Conservation (phyloP, 495 filamentous ascomycete genomes). For the Xylaria palmicola region DNA sequence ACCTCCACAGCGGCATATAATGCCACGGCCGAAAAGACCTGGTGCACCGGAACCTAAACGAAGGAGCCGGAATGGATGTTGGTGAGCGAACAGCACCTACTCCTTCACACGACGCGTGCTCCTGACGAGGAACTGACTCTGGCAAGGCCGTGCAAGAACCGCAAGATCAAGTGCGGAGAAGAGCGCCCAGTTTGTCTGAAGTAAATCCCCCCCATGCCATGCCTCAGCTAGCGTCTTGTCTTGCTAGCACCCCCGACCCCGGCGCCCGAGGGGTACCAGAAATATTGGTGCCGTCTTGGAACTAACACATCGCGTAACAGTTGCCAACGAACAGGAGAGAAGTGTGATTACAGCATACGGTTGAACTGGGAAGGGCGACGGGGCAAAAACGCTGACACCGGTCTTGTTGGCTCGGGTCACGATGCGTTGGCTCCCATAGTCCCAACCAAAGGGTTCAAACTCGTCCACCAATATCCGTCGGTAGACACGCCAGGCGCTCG, state of each 20-base stretch:
- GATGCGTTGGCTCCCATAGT: conserved; percentile 41
- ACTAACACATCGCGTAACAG: conserved; percentile 25
- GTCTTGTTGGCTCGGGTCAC: conserved; percentile 31
- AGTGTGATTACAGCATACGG: conserved; percentile 82
- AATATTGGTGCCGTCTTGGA: not conserved
- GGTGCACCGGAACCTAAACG: conserved; percentile 67
- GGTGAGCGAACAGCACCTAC: conserved; percentile 54
- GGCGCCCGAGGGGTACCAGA: not conserved
- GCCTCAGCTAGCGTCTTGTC: not conserved
- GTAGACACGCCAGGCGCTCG: conserved; percentile 39
- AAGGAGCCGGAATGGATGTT: conserved; percentile 81
- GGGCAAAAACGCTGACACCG: conserved; percentile 45
- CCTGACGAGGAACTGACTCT: conserved; percentile 8
- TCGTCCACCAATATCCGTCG: conserved; percentile 40
- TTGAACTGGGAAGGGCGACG: conserved; percentile 80
- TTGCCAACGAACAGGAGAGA: conserved; percentile 72
- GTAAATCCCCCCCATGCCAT: conserved; percentile 23
- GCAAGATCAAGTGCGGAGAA: conserved; percentile 88
- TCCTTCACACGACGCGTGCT: not conserved
- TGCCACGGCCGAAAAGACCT: conserved; percentile 67
- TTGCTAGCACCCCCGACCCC: not conserved
- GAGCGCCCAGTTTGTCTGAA: conserved; percentile 76
- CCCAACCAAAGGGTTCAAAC: conserved; percentile 44
- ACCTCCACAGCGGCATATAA: conserved; percentile 34
- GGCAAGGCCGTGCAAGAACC: conserved; percentile 74